A percentile compares a stretch with the other conserved stretches of the same genome.
phyloP scores from a whole-genome alignment of 2,329 filamentous ascomycete genomes.

The Penicillium italicum region DNA sequence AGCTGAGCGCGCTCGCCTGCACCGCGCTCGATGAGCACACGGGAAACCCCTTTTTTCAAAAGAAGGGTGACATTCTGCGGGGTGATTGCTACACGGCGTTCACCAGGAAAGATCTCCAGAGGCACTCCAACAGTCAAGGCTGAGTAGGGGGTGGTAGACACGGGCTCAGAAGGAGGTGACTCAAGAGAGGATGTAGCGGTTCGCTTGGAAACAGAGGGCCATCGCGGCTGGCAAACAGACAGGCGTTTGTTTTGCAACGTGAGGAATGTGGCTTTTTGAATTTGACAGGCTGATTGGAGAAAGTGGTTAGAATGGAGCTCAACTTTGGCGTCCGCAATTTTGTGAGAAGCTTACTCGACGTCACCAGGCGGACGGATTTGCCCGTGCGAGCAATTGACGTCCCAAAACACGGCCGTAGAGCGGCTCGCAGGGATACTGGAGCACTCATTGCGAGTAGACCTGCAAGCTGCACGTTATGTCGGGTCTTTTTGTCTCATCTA shows the following conservation, averaged over 20 bases:
- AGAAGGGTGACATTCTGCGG: slow-evolving; percentile 78
- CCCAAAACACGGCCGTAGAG: slow-evolving; percentile 27
- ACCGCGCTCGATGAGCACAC: slow-evolving; percentile 73
- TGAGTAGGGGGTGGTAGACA: slow-evolving; percentile 56
- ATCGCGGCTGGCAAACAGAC: slow-evolving; percentile 9
- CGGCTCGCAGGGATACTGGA: slow-evolving; percentile 25
- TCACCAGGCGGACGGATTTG: slow-evolving; percentile 17
- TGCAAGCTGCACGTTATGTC: not conserved
- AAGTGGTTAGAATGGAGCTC: not conserved
- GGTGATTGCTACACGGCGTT: slow-evolving; percentile 79
- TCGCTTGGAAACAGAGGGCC: slow-evolving; percentile 17
- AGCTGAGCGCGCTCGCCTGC: slow-evolving; percentile 78
- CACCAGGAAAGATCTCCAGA: slow-evolving; percentile 70
- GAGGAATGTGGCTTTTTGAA: slow-evolving; percentile 12
- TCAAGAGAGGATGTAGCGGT: slow-evolving; percentile 20
- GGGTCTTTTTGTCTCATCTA: slow-evolving; percentile 5
- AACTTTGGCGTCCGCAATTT: not conserved
- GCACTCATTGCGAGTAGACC: slow-evolving; percentile 24
- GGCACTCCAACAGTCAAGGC: slow-evolving; percentile 75
- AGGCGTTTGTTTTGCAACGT: slow-evolving; percentile 7
- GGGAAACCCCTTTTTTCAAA: slow-evolving; percentile 78
- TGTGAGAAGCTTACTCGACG: slow-evolving; percentile 24
- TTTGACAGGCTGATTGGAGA: slow-evolving; percentile 16
- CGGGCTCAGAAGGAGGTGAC: slow-evolving; percentile 20
- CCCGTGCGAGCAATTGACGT: slow-evolving; percentile 21